These are phyloP conservation scores for Phytopythium vexans DNA, from an alignment of 352 stramenopile species.

Conservation along the genomic window DNA sequence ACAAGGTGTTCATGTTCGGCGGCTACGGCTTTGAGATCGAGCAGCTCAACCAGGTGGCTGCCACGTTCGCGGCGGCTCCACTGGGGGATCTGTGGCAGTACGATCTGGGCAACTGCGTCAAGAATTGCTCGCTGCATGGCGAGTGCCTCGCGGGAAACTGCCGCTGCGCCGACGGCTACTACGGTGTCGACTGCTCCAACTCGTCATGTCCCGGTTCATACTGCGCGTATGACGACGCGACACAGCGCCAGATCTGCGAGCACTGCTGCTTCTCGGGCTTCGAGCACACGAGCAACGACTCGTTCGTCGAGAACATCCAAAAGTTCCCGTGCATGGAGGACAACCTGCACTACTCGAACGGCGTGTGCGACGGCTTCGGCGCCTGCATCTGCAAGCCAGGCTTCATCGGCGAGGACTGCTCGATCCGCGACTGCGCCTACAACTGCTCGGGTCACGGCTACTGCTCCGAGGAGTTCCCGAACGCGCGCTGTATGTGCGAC, in stretches of 20 bases:
- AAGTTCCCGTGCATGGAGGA: conserved; percentile 86
- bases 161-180: conserved; percentile 93
- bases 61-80: conserved; percentile 51
- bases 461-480: conserved; percentile 95
- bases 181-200: conserved; percentile 96
- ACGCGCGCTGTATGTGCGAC: conserved; percentile 93
- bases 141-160: conserved; percentile 91
- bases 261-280: conserved; percentile 94
- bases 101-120: conserved; percentile 85
- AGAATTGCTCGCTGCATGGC: conserved; percentile 93
- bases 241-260: conserved; percentile 81
- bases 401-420: conserved; percentile 92
- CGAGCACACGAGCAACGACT: conserved; percentile 84
- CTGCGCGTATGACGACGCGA: conserved; percentile 90
- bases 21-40: conserved; percentile 77
- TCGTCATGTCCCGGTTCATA: conserved; percentile 91
- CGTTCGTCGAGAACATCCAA: conserved; percentile 87
- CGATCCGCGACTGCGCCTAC: conserved; percentile 90
- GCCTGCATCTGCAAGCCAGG: conserved; percentile 93
- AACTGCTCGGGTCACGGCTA: conserved; percentile 94
- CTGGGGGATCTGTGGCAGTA: conserved; percentile 91
- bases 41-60: conserved; percentile 52
- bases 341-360: conserved; percentile 91
- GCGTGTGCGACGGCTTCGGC: conserved; percentile 95
- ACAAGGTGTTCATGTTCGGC: conserved; percentile 89